These are phyloP conservation scores for Penicillium tannophilum DNA, from an alignment of 495 filamentous ascomycete species.

Conservation along the genomic window DNA sequence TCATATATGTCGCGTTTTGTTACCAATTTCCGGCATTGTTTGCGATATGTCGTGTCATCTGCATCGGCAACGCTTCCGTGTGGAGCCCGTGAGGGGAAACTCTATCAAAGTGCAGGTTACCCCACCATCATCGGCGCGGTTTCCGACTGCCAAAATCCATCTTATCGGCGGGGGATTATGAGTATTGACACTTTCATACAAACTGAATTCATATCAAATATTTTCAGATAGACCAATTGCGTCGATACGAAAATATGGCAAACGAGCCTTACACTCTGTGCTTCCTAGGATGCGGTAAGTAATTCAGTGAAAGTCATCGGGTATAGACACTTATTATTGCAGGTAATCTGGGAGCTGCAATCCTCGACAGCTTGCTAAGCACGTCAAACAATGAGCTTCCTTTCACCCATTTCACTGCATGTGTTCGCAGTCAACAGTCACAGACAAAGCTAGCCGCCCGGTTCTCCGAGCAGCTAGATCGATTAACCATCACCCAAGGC, in stretches of 20 bases:
- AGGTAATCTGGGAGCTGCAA: constrained; percentile 44
- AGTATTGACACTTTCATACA: background rate
- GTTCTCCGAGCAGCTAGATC: constrained; percentile 20
- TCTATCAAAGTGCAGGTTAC: background rate
- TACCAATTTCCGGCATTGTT: background rate
- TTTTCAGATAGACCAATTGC: background rate
- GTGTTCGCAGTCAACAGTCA: constrained; percentile 33
- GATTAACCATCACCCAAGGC: constrained; percentile 20
- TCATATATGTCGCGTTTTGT: constrained; percentile 4
- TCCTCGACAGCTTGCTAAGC: constrained; percentile 35
- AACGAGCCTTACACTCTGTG: constrained; percentile 32
- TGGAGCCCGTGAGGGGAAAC: constrained; percentile 9
- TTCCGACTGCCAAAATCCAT: constrained; percentile 9
- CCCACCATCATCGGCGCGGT: constrained; percentile 17
- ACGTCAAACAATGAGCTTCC: constrained; percentile 15
- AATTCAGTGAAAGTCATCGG: background rate
- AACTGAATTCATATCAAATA: background rate
- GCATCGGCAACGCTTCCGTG: constrained; percentile 3
- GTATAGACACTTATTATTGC: constrained; percentile 2
- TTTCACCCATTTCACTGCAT: constrained; percentile 35
- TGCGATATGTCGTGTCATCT: background rate
- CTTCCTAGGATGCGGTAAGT: constrained; percentile 42
- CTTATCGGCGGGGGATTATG: background rate
- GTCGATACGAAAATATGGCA: constrained; percentile 12
- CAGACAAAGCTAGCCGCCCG: constrained; percentile 14